Base-by-base conservation (phyloP, 352 stramenopile species). In the Globisporangium middletonii region DNA sequence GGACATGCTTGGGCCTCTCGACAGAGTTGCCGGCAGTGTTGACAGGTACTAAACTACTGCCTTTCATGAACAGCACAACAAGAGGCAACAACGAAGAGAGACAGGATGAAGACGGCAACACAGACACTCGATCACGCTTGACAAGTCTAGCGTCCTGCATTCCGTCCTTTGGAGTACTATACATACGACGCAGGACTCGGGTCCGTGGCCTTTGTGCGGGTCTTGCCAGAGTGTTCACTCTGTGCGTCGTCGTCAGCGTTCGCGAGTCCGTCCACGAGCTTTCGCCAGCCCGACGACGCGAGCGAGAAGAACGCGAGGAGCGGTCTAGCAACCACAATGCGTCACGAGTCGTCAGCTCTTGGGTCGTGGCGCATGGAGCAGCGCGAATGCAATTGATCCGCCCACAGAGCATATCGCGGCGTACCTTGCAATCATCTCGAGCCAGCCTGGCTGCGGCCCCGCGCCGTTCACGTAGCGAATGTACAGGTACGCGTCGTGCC, bases 391-490 rank as follows among this genome's bases (percentile, higher is more conserved):
- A 5, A 48, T 3, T 26, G 33, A 33, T n/a, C 27, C n/a, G 5
- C 0, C 19, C 8, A 49, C 3, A 27, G 12, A 55, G 23, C 23
- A 23, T 35, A 35, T 1, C 33, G 1, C 4, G 9, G 33, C 41
- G 33, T 67, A 89, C 77, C 73, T 77, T 57, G 79, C 68, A 42
- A 89, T 63, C 46, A 85, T 53, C 55, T 89, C 77, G 30, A 92
- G 66, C 84, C 84, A 94, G 15, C 79, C 69, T 37, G 64, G 64
- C 44, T 79, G 83, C 18, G 78, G 69, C 19, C 64, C 58, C 2
- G 79, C 83, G 30, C 80, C 82, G 58, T 95, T 95, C 44, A 95
- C 79, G 64, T 93, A 93, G 38, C 63, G 70, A 49, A 95, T 95
- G 64, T 93, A 95, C 30, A 95, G 68, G 56, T 92, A 92, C 15